These are phyloP conservation scores for Cyathus striatus DNA, from an alignment of 768 basidiomycete genomes.

Conservation along the genomic window DNA sequence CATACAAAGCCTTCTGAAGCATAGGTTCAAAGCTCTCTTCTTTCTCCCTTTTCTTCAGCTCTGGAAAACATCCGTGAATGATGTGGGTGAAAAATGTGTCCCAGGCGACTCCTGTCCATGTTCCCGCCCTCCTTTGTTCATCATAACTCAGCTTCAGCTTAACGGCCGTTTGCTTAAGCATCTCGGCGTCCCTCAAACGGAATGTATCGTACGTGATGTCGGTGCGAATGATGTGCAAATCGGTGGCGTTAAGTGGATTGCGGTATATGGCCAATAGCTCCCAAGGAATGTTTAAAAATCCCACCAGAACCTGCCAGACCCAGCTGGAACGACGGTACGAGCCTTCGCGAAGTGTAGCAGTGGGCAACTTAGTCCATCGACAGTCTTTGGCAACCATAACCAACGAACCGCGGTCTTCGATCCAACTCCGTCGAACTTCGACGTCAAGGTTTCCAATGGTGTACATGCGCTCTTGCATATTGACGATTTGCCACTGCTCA, in stretches of 20 bases:
- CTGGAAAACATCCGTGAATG: background rate
- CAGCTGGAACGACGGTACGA: background rate
- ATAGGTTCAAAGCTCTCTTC: background rate
- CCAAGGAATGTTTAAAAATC: conserved; percentile 20
- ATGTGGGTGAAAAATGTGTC: conserved; percentile 8
- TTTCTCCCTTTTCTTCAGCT: background rate
- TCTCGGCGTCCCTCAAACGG: conserved; percentile 36
- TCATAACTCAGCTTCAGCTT: conserved; percentile 12
- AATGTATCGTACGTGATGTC: conserved; percentile 39
- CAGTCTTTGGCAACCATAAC: conserved; percentile 31
- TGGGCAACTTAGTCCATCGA: conserved; percentile 29
- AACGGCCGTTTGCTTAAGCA: conserved; percentile 23
- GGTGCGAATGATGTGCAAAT: conserved; percentile 27
- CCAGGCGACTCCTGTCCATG: conserved; percentile 12
- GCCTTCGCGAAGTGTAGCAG: conserved; percentile 7
- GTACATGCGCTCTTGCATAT: conserved; percentile 29
- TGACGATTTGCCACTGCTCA: conserved; percentile 30
- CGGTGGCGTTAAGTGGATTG: conserved; percentile 25
- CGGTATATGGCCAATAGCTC: conserved; percentile 17
- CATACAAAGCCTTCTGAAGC: no score
- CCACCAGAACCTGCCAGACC: conserved; percentile 11
- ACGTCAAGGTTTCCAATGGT: conserved; percentile 29
- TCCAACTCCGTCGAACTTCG: conserved; percentile 33
- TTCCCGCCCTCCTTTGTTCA: conserved; percentile 8
- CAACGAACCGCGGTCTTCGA: conserved; percentile 29